phyloP scores from a whole-genome alignment of 768 basidiomycete species.

The Cyathus striatus region DNA sequence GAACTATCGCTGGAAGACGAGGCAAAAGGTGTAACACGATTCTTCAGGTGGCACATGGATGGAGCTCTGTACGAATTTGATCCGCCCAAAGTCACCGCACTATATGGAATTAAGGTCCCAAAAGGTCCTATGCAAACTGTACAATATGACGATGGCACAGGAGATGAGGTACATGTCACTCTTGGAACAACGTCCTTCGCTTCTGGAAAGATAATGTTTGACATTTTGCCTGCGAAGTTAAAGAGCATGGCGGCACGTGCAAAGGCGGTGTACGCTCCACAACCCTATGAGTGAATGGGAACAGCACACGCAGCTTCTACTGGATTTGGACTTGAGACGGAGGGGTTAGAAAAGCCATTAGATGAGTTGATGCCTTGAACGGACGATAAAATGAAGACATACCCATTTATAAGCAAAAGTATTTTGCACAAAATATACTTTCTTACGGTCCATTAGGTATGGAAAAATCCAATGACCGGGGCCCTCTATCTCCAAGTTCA shows the following conservation, averaged over 20 bases:
- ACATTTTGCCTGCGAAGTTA: slow-evolving; percentile 60
- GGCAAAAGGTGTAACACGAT: slow-evolving; percentile 73
- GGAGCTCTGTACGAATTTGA: slow-evolving; percentile 75
- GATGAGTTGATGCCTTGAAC: slow-evolving; percentile 80
- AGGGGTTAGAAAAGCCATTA: slow-evolving; percentile 64
- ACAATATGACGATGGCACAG: slow-evolving; percentile 83
- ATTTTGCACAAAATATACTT: no score
- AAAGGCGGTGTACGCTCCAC: slow-evolving; percentile 75
- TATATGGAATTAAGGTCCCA: slow-evolving; percentile 76
- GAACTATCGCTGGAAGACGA: slow-evolving; percentile 79
- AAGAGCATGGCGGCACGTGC: slow-evolving; percentile 80
- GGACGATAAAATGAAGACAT: slow-evolving; percentile 65
- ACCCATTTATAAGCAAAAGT: slow-evolving; percentile 46
- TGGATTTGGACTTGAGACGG: slow-evolving; percentile 78
- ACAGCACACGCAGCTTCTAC: slow-evolving; percentile 68
- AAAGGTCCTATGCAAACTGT: slow-evolving; percentile 56
- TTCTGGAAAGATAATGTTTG: slow-evolving; percentile 80
- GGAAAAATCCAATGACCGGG: slow-evolving; percentile 87
- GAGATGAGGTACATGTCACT: slow-evolving; percentile 77
- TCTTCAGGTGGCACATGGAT: slow-evolving; percentile 92
- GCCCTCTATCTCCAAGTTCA: slow-evolving; percentile 80
- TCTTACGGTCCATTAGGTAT: slow-evolving; percentile 54
- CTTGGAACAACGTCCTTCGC: slow-evolving; percentile 85
- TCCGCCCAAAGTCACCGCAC: slow-evolving; percentile 80
- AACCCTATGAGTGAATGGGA: slow-evolving; percentile 91